Conservation (phyloP, 306 rosid genomes). For the Castanopsis chinensis region DNA sequence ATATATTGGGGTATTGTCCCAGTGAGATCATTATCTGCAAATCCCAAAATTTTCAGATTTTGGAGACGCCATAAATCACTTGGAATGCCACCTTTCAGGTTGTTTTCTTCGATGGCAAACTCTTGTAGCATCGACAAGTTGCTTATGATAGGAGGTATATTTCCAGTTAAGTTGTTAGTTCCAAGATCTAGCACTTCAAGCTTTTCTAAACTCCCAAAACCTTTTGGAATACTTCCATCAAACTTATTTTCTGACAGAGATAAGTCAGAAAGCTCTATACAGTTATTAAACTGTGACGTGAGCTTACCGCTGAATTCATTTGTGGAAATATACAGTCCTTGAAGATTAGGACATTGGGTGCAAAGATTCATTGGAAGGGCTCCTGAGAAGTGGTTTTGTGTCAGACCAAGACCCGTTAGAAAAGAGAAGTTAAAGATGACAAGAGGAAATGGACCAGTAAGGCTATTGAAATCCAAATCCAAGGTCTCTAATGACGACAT, state of each 20-base stretch:
- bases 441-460: not conserved
- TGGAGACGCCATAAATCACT: not conserved
- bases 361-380: not conserved
- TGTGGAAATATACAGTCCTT: not conserved
- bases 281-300: not conserved
- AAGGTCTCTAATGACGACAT: not conserved
- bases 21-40: not conserved
- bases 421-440: not conserved
- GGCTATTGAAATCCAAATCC: rapidly evolving
- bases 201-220: not conserved
- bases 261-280: not conserved
- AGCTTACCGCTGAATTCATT: not conserved
- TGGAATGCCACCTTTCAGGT: not conserved
- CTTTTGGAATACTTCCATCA: not conserved
- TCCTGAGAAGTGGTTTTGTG: not conserved
- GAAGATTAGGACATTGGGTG: not conserved
- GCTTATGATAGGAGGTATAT: not conserved
- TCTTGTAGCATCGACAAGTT: not conserved
- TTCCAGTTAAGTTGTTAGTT: not conserved
- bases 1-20: not conserved
- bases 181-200: not conserved
- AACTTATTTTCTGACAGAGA: not conserved
- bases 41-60: not conserved
- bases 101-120: not conserved
- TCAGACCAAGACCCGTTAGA: not conserved